phyloP scores from a whole-genome alignment of 179 eudicot species.

The Vitellaria paradoxa region DNA sequence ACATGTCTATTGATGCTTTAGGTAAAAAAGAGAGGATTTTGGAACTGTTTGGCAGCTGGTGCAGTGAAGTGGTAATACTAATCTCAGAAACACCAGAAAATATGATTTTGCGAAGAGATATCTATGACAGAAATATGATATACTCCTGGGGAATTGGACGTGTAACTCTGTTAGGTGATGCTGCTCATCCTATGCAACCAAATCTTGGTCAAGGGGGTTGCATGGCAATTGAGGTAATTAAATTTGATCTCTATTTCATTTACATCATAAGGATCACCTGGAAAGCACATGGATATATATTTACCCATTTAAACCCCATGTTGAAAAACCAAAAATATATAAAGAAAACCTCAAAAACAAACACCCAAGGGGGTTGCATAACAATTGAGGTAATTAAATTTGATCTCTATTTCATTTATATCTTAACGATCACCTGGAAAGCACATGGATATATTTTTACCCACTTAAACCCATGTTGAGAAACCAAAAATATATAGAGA shows the following conservation, averaged over 20 bases:
- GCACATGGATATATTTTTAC: not conserved
- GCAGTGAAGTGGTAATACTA: constrained; percentile 20
- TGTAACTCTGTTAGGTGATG: constrained; percentile 32
- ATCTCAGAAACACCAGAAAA: constrained; percentile 20
- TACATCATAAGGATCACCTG: not conserved
- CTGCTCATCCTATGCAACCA: constrained; percentile 39
- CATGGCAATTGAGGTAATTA: constrained; percentile 37
- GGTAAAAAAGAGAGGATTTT: constrained; percentile 26
- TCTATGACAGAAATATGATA: constrained; percentile 24
- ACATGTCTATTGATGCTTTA: constrained; percentile 9
- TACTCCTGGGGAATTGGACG: constrained; percentile 27
- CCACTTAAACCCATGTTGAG: too few species aligned
- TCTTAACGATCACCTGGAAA: not conserved
- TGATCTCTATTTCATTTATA: not conserved
- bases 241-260: not conserved
- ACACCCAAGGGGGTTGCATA: constrained; percentile 47
- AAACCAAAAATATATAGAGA: too few species aligned
- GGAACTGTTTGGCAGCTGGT: constrained; percentile 30
- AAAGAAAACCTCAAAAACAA: too few species aligned
- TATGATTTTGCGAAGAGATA: constrained; percentile 20
- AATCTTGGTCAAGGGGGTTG: constrained; percentile 43
- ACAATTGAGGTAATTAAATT: constrained; percentile 31
- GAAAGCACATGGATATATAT: not conserved
- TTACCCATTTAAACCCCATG: too few species aligned
- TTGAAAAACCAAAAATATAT: too few species aligned